Conservation (phyloP, 139 green algal species). For the Chlorella sorokiniana region DNA sequence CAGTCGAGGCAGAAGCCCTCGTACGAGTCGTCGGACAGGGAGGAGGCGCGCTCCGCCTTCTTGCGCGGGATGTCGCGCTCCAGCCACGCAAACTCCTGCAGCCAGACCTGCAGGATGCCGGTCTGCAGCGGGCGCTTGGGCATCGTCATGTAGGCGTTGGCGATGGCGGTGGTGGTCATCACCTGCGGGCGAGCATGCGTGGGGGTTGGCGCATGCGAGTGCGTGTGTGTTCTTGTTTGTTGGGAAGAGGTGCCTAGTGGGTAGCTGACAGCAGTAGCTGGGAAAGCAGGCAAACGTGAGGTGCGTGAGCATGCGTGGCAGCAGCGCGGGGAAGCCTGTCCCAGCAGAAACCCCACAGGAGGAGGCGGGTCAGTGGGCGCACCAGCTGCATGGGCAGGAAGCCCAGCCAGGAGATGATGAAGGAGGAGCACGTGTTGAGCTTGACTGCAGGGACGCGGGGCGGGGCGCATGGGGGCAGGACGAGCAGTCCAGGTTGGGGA, state of each 20-base stretch:
- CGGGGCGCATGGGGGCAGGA: not conserved
- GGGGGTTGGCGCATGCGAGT: not conserved
- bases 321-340: too few species aligned
- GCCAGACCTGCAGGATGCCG: constrained; percentile 46
- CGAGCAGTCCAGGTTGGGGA: not conserved
- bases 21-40: not conserved
- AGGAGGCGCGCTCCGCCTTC: constrained; percentile 18
- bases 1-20: not conserved
- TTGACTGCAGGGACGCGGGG: not conserved
- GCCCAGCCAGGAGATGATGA: constrained; percentile 26
- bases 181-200: not conserved
- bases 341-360: too few species aligned
- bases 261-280: too few species aligned
- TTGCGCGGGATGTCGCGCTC: constrained; percentile 38
- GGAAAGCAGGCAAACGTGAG: too few species aligned
- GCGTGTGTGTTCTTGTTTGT: too few species aligned
- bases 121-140: constrained; percentile 31
- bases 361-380: not conserved
- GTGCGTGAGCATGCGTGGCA: too few species aligned
- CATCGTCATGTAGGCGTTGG: constrained; percentile 21
- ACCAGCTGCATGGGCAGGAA: constrained; percentile 45
- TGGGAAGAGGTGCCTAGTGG: too few species aligned
- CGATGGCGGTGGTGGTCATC: constrained; percentile 10
- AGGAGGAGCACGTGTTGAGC: constrained; percentile 9
- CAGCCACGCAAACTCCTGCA: constrained; percentile 58